Percentiles rank a stretch among this genome's conserved stretches.
Conservation (phyloP, 2,329 filamentous ascomycete genomes). For the Pyrenophora tritici-repentis region DNA sequence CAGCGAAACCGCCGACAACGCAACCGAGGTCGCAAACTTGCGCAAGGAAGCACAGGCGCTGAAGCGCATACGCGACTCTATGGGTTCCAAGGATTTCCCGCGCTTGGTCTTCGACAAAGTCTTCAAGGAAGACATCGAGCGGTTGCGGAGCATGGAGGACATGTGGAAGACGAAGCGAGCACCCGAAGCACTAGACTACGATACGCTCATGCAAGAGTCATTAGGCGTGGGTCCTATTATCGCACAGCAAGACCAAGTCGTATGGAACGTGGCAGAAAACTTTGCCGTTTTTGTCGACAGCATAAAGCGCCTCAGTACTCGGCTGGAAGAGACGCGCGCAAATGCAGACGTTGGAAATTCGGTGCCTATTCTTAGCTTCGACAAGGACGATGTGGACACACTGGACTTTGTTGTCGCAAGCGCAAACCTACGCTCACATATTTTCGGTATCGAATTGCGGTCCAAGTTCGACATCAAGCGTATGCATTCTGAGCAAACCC, state of each 20-base stretch:
- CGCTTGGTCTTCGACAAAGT: constrained; percentile 90
- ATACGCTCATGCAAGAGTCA: constrained; percentile 61
- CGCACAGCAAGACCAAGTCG: constrained; percentile 69
- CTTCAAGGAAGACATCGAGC: constrained; percentile 81
- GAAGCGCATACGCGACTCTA: constrained; percentile 78
- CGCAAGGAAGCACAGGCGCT: constrained; percentile 82
- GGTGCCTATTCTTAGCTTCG: constrained; percentile 75
- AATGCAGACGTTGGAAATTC: constrained; percentile 55
- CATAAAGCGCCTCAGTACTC: constrained; percentile 73
- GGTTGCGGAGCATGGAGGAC: constrained; percentile 84
- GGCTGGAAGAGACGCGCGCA: constrained; percentile 68
- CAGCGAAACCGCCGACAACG: constrained; percentile 80
- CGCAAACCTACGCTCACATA: constrained; percentile 82
- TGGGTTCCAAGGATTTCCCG: constrained; percentile 78
- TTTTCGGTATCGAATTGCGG: constrained; percentile 88
- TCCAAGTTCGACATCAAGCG: constrained; percentile 95
- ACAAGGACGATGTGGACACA: constrained; percentile 96
- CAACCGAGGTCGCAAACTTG: constrained; percentile 84
- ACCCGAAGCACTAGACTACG: constrained; percentile 75
- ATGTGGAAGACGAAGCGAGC: constrained; percentile 90
- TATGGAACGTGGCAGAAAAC: constrained; percentile 85
- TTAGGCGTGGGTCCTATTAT: constrained; percentile 59
- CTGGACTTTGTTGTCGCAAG: constrained; percentile 91
- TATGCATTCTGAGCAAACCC: constrained; percentile 36
- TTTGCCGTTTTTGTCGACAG: constrained; percentile 86